Evolutionary conservation across 2,329 filamentous ascomycete genomes (phyloP).

Genomic region (Hypoxylon sp.): DNA sequence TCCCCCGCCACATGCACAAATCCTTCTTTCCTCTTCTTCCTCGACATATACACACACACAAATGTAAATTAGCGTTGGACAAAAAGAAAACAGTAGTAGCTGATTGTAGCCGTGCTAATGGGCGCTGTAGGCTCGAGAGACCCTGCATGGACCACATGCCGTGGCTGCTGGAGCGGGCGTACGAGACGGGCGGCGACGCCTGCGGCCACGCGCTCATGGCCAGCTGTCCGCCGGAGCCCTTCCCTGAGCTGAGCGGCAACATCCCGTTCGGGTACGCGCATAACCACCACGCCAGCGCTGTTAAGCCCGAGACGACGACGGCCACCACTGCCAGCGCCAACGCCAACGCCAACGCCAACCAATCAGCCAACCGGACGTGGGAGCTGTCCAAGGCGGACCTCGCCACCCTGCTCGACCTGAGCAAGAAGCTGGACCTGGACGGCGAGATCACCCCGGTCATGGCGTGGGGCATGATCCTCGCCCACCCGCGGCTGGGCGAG

Average conservation of each 20-base stretch:
- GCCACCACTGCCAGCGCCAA: constrained; percentile 54
- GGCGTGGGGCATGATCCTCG: constrained; percentile 87
- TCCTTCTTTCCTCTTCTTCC: not conserved
- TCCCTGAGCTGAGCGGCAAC: constrained; percentile 61
- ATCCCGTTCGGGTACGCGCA: constrained; percentile 65
- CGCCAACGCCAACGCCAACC: constrained; percentile 52
- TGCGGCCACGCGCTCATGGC: constrained; percentile 96
- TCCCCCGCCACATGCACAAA: not conserved
- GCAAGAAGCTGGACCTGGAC: constrained; percentile 82
- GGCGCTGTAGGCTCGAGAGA: constrained; percentile 79
- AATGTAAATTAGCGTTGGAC: constrained; percentile 34
- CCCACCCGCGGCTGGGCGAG: constrained; percentile 75
- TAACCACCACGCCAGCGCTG: too few relatives aligned
- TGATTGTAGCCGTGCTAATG: constrained; percentile 58
- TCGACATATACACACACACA: constrained; percentile 8
- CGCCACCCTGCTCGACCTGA: constrained; percentile 84
- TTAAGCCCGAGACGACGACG: not conserved
- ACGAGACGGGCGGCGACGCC: constrained; percentile 71
- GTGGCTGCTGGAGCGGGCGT: constrained; percentile 74
- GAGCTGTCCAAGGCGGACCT: constrained; percentile 82
- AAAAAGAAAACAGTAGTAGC: constrained; percentile 52
- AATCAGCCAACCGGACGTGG: constrained; percentile 74
- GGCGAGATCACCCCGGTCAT: constrained; percentile 95
- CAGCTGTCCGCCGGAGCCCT: constrained; percentile 80
- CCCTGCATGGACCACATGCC: constrained; percentile 94